Evolutionary conservation across 1,139 yeast genomes (phyloP), one percentile per base, ranked within the genome.

Genomic region (Lipomyces yarrowii): DNA sequence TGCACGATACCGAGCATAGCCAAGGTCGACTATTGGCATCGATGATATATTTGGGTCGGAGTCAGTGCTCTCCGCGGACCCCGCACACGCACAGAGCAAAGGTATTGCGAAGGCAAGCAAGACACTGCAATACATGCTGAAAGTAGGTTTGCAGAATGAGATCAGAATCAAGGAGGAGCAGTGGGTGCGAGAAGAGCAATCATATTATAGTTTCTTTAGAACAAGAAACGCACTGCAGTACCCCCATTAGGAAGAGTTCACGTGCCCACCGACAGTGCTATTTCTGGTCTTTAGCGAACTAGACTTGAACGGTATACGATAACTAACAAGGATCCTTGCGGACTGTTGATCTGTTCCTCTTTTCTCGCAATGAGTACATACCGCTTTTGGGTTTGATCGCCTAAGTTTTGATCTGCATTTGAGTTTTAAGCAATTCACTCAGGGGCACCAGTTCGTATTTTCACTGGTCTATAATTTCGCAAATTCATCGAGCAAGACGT

Each of bases 1-100:
- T 6, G 70, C 70, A 39, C 69, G 68, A 46, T 68, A 58, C 30
- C 52, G 58, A 1, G 68, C 67, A 52, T 68, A 68, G 10, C 69
- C 70, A n/a, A 67, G 63, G 35, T 67, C 68, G 18, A 68, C 56
- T 1, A 62, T 42, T 5, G 67, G 68, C 48, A 65, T n/a, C 10
- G 21, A 42, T 1, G 48, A 7, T 18, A n/a, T 15, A 18, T 10
- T n/a, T n/a, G 21, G 7, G 18, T 42, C 21, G 48, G 11, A 6
- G 10, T 5, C 48, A 8, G 48, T 3, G 11, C 11, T n/a, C 23
- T 8, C 8, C 10, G 48, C 11, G 23, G 48, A 10, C 4, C 21
- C 48, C 48, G 18, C 6, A n/a, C 21, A 7, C 48, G 4, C 48
- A 42, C 48, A 8, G 18, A 42, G 48, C 23, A 42, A 18, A 18